These are phyloP conservation scores for Turnera subulata DNA, from an alignment of 345 rosid species.

Conservation along the genomic window DNA sequence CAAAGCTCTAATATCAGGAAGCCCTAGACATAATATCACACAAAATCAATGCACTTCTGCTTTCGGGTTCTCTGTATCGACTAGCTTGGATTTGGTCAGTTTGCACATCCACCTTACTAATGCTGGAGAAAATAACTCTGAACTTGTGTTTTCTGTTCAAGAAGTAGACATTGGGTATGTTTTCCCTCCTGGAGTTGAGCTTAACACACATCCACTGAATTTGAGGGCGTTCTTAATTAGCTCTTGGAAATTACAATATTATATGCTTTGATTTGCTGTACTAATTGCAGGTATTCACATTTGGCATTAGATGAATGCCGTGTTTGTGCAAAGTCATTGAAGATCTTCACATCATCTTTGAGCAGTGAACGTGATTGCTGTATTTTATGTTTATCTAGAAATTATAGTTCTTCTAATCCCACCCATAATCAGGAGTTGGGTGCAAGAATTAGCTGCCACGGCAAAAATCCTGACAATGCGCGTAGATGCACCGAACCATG, in stretches of 20 bases:
- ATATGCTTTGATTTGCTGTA: slow-evolving; percentile 5
- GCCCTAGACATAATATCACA: slow-evolving; percentile 9
- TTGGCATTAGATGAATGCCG: slow-evolving; percentile 45
- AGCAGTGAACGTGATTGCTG: slow-evolving; percentile 33
- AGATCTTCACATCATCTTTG: slow-evolving; percentile 38
- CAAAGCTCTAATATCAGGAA: slow-evolving; percentile 17
- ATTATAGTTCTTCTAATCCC: slow-evolving; percentile 28
- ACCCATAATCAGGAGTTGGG: slow-evolving; percentile 29
- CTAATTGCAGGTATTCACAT: slow-evolving; percentile 50
- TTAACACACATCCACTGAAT: background rate
- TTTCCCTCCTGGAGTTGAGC: background rate
- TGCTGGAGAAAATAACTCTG: slow-evolving; percentile 56
- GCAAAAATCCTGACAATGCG: slow-evolving; percentile 16
- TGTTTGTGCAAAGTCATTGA: slow-evolving; percentile 42
- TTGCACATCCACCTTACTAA: slow-evolving; percentile 60
- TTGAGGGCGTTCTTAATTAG: too few species aligned
- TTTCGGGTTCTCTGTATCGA: slow-evolving; percentile 47
- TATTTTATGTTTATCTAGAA: slow-evolving; percentile 51
- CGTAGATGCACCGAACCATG: slow-evolving; percentile 34
- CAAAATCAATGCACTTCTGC: slow-evolving; percentile 28
- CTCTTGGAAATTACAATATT: too few species aligned
- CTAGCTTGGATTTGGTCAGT: slow-evolving; percentile 43
- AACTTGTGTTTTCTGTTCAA: slow-evolving; percentile 39
- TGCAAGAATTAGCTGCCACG: slow-evolving; percentile 20
- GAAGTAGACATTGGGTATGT: slow-evolving; percentile 56